These are phyloP conservation scores for Xanthoconium separans DNA, from an alignment of 1,284 basidiomycete species.

Conservation along the genomic window DNA sequence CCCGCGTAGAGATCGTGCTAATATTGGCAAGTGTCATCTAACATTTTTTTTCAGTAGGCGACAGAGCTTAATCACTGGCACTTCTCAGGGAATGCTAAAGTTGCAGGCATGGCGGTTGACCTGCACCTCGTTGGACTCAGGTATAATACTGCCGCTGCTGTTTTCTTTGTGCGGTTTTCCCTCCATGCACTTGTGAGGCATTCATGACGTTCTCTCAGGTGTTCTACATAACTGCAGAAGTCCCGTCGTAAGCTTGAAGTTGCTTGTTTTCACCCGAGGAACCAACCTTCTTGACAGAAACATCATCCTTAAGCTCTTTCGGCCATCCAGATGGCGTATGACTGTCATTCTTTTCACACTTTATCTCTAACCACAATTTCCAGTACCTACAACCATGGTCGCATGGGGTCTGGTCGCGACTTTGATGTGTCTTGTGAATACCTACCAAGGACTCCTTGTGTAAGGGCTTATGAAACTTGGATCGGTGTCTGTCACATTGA, in stretches of 20 bases:
- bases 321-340: conserved; percentile 52
- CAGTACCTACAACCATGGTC: conserved; percentile 50
- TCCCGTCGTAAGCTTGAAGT: conserved; percentile 43
- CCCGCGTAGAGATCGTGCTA: conserved; percentile 34
- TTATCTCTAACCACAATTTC: conserved; percentile 1
- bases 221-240: conserved; percentile 45
- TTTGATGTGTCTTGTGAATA: conserved; percentile 38
- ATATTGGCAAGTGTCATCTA: conserved; percentile 28
- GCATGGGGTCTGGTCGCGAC: conserved; percentile 48
- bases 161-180: conserved; percentile 43
- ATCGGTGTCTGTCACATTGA: neutral
- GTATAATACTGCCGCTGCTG: conserved; percentile 48
- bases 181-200: neutral
- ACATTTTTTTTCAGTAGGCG: neutral
- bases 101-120: conserved; percentile 43
- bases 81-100: conserved; percentile 31
- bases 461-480: conserved; percentile 1
- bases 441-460: conserved; percentile 32
- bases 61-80: neutral
- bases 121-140: conserved; percentile 39
- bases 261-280: neutral
- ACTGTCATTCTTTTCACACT: neutral
- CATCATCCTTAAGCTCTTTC: conserved; percentile 44
- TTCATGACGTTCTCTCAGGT: conserved; percentile 29
- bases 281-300: conserved; percentile 34